A percentile compares a stretch with the other conserved stretches of the same genome.
Conservation (phyloP, 1,139 yeast genomes). For the Groenewaldozyma auringiensis region DNA sequence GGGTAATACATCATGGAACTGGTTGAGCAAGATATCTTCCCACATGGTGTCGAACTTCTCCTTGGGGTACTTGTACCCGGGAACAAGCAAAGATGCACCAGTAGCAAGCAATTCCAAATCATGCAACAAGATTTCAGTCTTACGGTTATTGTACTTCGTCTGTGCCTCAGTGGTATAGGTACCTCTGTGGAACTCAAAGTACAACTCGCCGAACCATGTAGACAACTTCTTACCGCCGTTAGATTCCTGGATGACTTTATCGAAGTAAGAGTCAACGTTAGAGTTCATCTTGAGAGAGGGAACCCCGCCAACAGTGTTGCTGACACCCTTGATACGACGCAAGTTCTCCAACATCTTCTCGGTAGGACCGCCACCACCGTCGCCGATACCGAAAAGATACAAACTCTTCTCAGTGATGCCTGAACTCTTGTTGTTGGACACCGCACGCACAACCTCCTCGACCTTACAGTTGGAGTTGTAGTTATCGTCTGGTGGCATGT, state of each 20-base stretch:
- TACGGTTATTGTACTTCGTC: constrained; percentile 68
- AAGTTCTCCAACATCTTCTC: constrained; percentile 84
- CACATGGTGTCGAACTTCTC: constrained; percentile 61
- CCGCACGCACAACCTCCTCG: constrained; percentile 77
- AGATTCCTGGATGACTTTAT: constrained; percentile 51
- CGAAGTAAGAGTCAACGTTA: constrained; percentile 11
- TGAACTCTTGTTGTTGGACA: constrained; percentile 68
- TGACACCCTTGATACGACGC: constrained; percentile 78
- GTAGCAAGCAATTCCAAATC: constrained; percentile 80
- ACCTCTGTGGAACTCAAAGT: constrained; percentile 91
- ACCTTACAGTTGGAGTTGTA: constrained; percentile 85
- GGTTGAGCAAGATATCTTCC: constrained; percentile 84
- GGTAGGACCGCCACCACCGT: constrained; percentile 96
- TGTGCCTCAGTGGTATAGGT: constrained; percentile 88
- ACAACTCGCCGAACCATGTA: constrained; percentile 85
- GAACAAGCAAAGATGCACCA: constrained; percentile 49
- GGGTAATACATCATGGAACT: constrained; percentile 94
- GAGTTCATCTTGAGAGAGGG: constrained; percentile 54
- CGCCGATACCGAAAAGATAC: constrained; percentile 82
- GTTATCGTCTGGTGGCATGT: constrained; percentile 95
- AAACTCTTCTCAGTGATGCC: constrained; percentile 65
- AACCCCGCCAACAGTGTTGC: constrained; percentile 63
- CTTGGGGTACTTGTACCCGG: constrained; percentile 61
- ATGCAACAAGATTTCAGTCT: constrained; percentile 63
- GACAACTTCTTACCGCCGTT: constrained; percentile 59